A percentile compares a stretch with the other conserved stretches of the same genome.
Evolutionary conservation across 768 basidiomycete species (phyloP).

Genomic region (Agrocybe pediades): DNA sequence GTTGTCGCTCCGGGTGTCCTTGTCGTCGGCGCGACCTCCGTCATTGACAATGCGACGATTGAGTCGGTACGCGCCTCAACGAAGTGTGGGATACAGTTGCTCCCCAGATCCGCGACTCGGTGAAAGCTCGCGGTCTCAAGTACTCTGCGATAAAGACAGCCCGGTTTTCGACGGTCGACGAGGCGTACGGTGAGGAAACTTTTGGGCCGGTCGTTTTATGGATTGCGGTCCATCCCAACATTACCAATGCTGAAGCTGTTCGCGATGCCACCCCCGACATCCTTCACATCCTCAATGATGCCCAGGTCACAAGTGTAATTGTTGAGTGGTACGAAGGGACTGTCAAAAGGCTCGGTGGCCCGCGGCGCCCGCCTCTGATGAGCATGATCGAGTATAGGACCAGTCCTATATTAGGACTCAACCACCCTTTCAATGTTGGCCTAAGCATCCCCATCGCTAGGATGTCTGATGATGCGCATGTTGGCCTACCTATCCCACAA

Average conservation of each 20-base stretch:
- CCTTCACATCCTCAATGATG: conserved; percentile 33
- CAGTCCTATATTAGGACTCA: conserved; percentile 19
- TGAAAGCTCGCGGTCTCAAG: conserved; percentile 22
- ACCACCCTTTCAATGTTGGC: conserved; percentile 24
- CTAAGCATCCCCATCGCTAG: conserved; percentile 31
- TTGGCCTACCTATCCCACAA: too few species aligned
- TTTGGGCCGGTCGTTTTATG: conserved; percentile 40
- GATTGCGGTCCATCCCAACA: conserved; percentile 33
- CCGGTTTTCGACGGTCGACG: conserved; percentile 18
- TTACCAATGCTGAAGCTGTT: conserved; percentile 29
- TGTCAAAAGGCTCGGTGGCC: conserved; percentile 25
- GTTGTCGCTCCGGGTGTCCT: background rate
- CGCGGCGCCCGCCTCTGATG: conserved; percentile 23
- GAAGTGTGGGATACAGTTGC: conserved; percentile 31
- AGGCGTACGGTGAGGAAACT: conserved; percentile 21
- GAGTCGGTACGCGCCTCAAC: conserved; percentile 32
- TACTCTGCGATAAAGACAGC: conserved; percentile 30
- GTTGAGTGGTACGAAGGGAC: conserved; percentile 40
- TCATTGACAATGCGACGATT: too few species aligned
- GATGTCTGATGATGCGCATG: conserved; percentile 24
- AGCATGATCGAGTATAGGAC: conserved; percentile 20
- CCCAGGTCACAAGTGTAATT: conserved; percentile 29
- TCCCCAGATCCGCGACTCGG: conserved; percentile 25
- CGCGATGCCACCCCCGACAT: conserved; percentile 37
- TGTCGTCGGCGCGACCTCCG: too few species aligned